These are phyloP conservation scores for Avena atlantica DNA, from an alignment of 176 grass and related monocot species.

Conservation along the genomic window DNA sequence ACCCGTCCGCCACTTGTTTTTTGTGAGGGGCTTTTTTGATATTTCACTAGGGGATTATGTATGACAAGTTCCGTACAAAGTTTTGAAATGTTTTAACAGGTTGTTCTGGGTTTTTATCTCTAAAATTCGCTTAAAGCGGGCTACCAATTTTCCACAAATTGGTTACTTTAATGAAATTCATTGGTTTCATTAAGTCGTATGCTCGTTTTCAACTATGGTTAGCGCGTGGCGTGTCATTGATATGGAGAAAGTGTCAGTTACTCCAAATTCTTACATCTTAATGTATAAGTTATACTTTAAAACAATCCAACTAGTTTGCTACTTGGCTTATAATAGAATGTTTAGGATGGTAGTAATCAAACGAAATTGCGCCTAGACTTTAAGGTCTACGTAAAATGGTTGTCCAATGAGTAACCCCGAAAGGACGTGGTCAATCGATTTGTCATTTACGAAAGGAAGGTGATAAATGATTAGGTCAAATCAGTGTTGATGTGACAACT, in stretches of 20 bases:
- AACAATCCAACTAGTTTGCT: not conserved
- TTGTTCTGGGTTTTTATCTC: no score
- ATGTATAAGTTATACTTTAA: not conserved
- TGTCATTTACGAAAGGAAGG: not conserved
- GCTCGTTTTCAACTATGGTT: not conserved
- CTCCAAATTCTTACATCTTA: not conserved
- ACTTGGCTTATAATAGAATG: not conserved
- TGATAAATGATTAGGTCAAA: constrained; percentile 4
- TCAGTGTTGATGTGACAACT: not conserved
- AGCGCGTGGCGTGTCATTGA: constrained; percentile 20
- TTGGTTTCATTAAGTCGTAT: no score
- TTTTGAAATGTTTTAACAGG: no score
- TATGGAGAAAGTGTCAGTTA: not conserved
- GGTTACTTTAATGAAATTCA: no score
- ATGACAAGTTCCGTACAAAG: no score
- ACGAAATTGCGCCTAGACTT: not conserved
- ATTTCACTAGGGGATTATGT: no score
- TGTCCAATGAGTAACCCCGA: constrained; percentile 1
- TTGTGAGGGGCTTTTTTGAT: no score
- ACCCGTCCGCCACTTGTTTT: no score
- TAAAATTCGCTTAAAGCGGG: no score
- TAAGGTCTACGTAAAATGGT: not conserved
- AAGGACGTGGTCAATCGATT: not conserved
- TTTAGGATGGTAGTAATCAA: not conserved
- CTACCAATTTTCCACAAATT: no score